These are phyloP conservation scores for Allodekkera sacchari DNA, from an alignment of 805 yeast species.

Conservation along the genomic window DNA sequence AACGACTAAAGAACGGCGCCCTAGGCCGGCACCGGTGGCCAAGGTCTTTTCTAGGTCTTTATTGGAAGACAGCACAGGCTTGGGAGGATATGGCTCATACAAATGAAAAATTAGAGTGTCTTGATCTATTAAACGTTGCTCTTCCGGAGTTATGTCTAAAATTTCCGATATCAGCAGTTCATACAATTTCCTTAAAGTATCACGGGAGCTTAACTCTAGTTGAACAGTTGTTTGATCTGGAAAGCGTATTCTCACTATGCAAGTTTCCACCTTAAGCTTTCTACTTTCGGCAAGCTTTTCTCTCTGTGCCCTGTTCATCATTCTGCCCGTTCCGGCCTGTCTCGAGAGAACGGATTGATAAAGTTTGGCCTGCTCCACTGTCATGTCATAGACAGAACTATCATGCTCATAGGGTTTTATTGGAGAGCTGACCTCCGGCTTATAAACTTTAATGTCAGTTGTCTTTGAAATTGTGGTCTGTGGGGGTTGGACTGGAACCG, in stretches of 20 bases:
- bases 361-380: constrained; percentile 42
- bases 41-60: constrained; percentile 23
- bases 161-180: constrained; percentile 17
- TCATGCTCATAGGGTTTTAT: constrained; percentile 15
- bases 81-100: constrained; percentile 41
- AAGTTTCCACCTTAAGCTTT: constrained; percentile 20
- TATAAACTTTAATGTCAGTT: no score
- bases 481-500: constrained; percentile 7
- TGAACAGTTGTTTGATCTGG: constrained; percentile 51
- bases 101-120: constrained; percentile 22
- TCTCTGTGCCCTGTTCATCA: constrained; percentile 26
- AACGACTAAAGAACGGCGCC: constrained; percentile 23
- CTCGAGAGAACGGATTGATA: constrained; percentile 43
- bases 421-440: no score
- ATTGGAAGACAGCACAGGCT: constrained; percentile 15
- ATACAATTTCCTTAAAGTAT: constrained; percentile 25
- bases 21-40: constrained; percentile 33
- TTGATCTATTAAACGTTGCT: constrained; percentile 11
- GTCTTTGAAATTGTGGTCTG: no score
- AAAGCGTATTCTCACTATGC: constrained; percentile 43
- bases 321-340: constrained; percentile 30
- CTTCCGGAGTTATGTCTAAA: constrained; percentile 23
- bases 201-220: constrained; percentile 36
- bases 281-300: constrained; percentile 21
- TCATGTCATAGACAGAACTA: constrained; percentile 36